phyloP scores from a whole-genome alignment of 2,329 filamentous ascomycete species.

The Paraphaeosphaeria minitans region DNA sequence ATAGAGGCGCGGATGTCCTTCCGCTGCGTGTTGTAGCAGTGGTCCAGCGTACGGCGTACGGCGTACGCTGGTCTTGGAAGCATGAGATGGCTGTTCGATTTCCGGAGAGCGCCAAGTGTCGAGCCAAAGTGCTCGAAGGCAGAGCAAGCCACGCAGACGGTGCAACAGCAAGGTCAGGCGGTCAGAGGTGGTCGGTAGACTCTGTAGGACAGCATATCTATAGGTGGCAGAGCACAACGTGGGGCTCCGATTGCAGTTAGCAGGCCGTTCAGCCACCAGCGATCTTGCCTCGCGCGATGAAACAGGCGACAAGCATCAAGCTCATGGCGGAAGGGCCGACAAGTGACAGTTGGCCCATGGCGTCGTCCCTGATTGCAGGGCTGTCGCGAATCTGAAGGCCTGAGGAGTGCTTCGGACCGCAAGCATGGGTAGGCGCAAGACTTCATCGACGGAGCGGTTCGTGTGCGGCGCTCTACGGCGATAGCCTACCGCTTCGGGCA shows the following conservation, averaged over 20 bases:
- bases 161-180: background rate
- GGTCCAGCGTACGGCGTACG: background rate
- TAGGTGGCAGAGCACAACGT: background rate
- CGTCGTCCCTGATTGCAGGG: background rate
- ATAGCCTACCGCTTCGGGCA: conserved; percentile 20
- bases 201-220: background rate
- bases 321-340: conserved; percentile 4
- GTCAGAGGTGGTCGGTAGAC: background rate
- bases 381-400: background rate
- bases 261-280: conserved; percentile 26
- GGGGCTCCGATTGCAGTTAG: conserved; percentile 16
- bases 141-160: background rate
- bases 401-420: background rate
- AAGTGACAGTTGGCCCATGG: background rate
- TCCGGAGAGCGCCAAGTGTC: background rate
- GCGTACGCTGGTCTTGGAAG: background rate
- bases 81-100: background rate
- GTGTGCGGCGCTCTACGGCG: conserved; percentile 14
- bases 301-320: conserved; percentile 32
- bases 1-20: background rate
- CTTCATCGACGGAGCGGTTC: background rate
- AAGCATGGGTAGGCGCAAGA: background rate
- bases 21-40: background rate
- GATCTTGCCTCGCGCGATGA: conserved; percentile 33
- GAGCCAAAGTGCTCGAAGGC: background rate